Evolutionary conservation across 441 rosid genomes (phyloP).

Genomic region (Rhodomyrtus psidioides): DNA sequence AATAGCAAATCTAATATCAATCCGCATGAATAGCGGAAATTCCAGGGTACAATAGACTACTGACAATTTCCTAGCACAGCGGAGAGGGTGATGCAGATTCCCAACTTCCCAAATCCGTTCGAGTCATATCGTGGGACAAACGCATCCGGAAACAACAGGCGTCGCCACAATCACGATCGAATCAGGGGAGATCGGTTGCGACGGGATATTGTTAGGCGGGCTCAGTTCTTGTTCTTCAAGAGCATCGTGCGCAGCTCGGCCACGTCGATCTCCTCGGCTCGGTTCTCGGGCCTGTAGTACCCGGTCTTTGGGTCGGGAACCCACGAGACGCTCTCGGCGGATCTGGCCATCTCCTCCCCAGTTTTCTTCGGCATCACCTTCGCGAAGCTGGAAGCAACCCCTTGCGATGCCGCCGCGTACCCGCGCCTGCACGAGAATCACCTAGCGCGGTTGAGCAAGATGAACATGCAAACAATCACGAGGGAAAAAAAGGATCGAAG

Average conservation of each 20-base stretch:
- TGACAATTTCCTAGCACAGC: background rate
- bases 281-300: conserved; percentile 69
- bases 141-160: background rate
- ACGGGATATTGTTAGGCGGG: too few species aligned
- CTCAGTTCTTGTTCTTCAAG: conserved; percentile 47
- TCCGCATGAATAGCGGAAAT: background rate
- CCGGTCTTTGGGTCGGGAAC: conserved; percentile 90
- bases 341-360: conserved; percentile 26
- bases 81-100: background rate
- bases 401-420: conserved; percentile 37
- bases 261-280: conserved; percentile 48
- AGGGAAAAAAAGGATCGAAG: background rate
- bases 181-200: background rate
- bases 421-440: conserved; percentile 36
- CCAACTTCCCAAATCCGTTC: background rate
- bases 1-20: background rate
- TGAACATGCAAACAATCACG: background rate
- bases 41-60: background rate
- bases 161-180: background rate
- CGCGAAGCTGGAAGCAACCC: conserved; percentile 11
- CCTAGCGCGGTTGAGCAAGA: background rate
- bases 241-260: conserved; percentile 64
- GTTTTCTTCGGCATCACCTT: conserved; percentile 34
- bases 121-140: background rate
- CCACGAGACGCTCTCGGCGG: conserved; percentile 57